Base-by-base conservation (phyloP, 108 stramenopile genomes). In the Stephanodiscus triporus region DNA sequence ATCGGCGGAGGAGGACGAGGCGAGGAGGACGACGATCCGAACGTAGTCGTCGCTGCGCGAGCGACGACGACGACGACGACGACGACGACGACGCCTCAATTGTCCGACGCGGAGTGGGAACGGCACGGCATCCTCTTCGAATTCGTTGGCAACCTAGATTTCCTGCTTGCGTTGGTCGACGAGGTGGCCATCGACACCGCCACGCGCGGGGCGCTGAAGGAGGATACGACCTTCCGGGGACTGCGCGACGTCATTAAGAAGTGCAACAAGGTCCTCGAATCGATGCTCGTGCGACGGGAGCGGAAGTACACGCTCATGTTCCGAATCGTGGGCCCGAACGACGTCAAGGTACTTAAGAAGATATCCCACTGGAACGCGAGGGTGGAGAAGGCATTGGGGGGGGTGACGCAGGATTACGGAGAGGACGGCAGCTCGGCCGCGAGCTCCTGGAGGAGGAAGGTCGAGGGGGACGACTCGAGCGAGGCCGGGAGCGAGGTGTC, bases 191-290 rank as follows among this genome's bases (percentile, higher is more conserved):
- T 89, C 16, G 92, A 94, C 73, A 91, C 88, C 9, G 89, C 88
- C 53, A 94, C 92, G 14, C 86, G 92, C 20, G 92, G 92, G 42
- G 92, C 90, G 23, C 81, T 94, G 45, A 94, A 94, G 59, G 92
- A 90, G 65, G 92, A 94, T 51, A 85, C 88, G 20, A 86, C 89
- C 58, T 94, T 94, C 67, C 88, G 91, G 43, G 87, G 87, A 34
- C 60, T 94, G 23, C 86, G 92, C 19, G 92, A 94, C 80, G 92
- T 94, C 8, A 94, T 94, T 72, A 94, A 91, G 68, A 91, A 89
- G 63, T 91, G 92, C 62, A 94, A 94, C 71, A 86, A 88, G 78
- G 89, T 94, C 10, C 59, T 94, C 67, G 92, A 94, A 58, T 80
- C 79, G 24, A 91, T 94, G 92, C 64, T 94, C 16, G 90, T 94